These are phyloP conservation scores for Saksenaea vasiformis DNA, from an alignment of 371 early-diverging fungal species.

Conservation along the genomic window DNA sequence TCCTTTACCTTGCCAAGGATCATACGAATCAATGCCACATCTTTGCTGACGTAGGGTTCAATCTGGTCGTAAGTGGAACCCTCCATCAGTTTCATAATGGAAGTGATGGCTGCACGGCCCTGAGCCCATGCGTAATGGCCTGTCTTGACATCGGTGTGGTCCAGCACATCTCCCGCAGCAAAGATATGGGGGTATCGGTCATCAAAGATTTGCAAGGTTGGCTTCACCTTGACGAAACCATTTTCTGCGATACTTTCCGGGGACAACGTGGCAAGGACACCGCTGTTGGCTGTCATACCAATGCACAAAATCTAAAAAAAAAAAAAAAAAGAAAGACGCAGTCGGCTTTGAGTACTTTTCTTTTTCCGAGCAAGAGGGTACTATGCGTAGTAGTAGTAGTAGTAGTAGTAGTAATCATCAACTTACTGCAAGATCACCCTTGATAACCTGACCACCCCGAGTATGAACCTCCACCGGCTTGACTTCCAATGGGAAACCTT, in stretches of 20 bases:
- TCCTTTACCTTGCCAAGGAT: slow-evolving; percentile 37
- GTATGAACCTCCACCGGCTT: slow-evolving; percentile 51
- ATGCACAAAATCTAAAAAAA: slow-evolving; percentile 58
- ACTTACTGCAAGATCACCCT: slow-evolving; percentile 58
- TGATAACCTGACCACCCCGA: slow-evolving; percentile 44
- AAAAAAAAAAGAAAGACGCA: not conserved
- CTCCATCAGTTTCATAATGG: slow-evolving; percentile 31
- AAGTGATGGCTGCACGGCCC: slow-evolving; percentile 30
- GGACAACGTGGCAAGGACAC: slow-evolving; percentile 41
- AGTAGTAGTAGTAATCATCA: too few species aligned
- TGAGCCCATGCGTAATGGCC: slow-evolving; percentile 54
- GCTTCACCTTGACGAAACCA: slow-evolving; percentile 55
- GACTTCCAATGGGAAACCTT: slow-evolving; percentile 49
- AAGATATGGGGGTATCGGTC: slow-evolving; percentile 63
- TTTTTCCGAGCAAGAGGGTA: too few species aligned
- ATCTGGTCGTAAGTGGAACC: slow-evolving; percentile 28
- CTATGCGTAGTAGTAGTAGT: too few species aligned
- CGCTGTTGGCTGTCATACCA: slow-evolving; percentile 67
- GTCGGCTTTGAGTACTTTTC: not conserved
- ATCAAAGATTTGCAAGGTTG: slow-evolving; percentile 69
- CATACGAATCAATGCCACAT: slow-evolving; percentile 38
- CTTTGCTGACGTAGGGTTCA: slow-evolving; percentile 40
- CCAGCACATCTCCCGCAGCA: slow-evolving; percentile 65
- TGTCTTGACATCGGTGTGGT: slow-evolving; percentile 52
- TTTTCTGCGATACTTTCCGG: slow-evolving; percentile 44